Conservation (phyloP, 768 basidiomycete species). For the Leucosporidium creatinivorum region DNA sequence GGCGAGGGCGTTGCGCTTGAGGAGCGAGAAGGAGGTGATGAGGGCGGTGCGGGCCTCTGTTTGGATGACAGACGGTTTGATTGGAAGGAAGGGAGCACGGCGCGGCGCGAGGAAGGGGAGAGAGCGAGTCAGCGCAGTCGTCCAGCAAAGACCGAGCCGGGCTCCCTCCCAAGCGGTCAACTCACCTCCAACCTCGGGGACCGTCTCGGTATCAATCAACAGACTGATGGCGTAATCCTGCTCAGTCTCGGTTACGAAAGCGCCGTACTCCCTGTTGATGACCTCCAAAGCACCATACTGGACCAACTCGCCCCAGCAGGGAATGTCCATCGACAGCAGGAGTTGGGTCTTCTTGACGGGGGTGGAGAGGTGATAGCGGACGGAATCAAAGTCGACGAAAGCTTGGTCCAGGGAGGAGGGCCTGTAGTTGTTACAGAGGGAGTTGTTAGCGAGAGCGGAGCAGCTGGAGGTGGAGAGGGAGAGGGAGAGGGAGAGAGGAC, state of each 20-base stretch:
- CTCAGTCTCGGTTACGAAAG: slow-evolving; percentile 60
- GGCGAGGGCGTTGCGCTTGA: slow-evolving; percentile 88
- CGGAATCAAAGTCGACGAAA: slow-evolving; percentile 97
- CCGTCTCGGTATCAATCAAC: slow-evolving; percentile 75
- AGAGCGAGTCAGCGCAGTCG: too few species aligned
- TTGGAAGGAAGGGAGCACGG: not conserved
- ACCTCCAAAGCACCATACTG: slow-evolving; percentile 76
- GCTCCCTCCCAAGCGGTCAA: slow-evolving; percentile 7
- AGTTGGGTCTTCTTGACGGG: slow-evolving; percentile 60
- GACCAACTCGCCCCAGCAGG: slow-evolving; percentile 87
- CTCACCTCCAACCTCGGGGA: slow-evolving; percentile 72
- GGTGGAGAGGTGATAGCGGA: slow-evolving; percentile 86
- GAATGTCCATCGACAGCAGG: slow-evolving; percentile 86
- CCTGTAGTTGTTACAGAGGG: slow-evolving; percentile 46
- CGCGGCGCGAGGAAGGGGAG: not conserved
- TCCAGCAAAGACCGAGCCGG: not conserved
- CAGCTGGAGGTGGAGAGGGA: not conserved
- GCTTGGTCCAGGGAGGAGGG: slow-evolving; percentile 85
- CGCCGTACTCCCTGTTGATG: slow-evolving; percentile 73
- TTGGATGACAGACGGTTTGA: slow-evolving; percentile 1
- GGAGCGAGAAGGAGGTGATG: slow-evolving; percentile 68
- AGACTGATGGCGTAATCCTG: slow-evolving; percentile 83
- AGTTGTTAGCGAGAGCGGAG: not conserved
- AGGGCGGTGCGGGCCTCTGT: slow-evolving; percentile 76
- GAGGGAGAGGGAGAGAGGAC: not conserved